phyloP scores from a whole-genome alignment of 306 rosid species.

The Betula pendula region DNA sequence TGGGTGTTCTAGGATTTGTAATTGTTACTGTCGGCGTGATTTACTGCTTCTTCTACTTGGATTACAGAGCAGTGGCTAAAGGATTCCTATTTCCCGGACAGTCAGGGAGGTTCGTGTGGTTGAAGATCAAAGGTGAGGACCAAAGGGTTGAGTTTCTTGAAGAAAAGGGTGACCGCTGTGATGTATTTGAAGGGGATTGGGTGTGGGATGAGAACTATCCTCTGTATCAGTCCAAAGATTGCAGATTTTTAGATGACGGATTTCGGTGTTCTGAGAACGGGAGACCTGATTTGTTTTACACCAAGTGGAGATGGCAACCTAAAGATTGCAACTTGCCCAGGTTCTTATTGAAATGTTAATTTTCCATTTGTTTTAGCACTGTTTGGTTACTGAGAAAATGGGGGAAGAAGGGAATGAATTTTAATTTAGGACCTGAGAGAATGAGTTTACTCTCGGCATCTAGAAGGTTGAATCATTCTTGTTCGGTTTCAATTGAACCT shows the following conservation, averaged over 20 bases:
- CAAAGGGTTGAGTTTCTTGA: constrained; percentile 60
- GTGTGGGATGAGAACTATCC: constrained; percentile 90
- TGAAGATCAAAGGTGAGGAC: constrained; percentile 39
- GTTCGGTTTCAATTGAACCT: background rate
- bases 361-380: background rate
- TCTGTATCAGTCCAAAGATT: constrained; percentile 60
- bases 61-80: constrained; percentile 39
- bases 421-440: background rate
- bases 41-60: constrained; percentile 60
- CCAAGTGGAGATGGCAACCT: constrained; percentile 98
- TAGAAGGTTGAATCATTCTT: background rate
- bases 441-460: background rate
- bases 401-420: background rate
- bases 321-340: constrained; percentile 79
- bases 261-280: constrained; percentile 91
- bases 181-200: constrained; percentile 84
- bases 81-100: constrained; percentile 47
- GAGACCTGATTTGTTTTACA: constrained; percentile 80
- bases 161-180: constrained; percentile 49
- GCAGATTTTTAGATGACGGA: constrained; percentile 71
- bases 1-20: constrained; percentile 68
- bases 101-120: constrained; percentile 52
- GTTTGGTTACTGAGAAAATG: constrained; percentile 24
- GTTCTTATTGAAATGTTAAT: constrained; percentile 27
- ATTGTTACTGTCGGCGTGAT: constrained; percentile 45